Conservation (phyloP, 345 rosid genomes). For the Brassica cretica region DNA sequence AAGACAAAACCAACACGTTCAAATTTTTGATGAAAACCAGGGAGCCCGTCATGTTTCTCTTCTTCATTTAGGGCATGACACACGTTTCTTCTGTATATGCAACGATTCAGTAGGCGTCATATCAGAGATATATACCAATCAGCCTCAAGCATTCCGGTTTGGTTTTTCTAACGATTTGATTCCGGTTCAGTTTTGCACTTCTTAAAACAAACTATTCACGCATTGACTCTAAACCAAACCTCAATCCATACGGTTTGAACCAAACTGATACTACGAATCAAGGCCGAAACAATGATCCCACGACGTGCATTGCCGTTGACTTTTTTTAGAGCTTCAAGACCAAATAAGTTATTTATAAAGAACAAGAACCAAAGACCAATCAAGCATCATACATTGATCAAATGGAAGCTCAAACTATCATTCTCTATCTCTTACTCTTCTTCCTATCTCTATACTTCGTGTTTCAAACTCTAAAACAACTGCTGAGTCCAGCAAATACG, state of each 20-base stretch:
- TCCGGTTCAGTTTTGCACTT: background rate
- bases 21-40: background rate
- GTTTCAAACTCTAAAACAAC: conserved; percentile 8
- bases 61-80: no score
- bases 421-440: conserved; percentile 16
- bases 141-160: background rate
- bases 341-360: background rate
- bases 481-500: background rate
- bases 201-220: background rate
- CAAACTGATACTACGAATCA: background rate
- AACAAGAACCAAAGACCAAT: background rate
- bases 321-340: background rate
- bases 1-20: conserved; percentile 1
- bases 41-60: background rate
- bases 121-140: background rate
- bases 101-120: background rate
- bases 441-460: conserved; percentile 24
- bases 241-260: background rate
- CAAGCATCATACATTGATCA: background rate
- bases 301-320: conserved; percentile 11
- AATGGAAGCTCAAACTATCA: conserved; percentile 12
- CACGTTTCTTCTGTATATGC: no score
- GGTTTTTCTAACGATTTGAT: background rate
- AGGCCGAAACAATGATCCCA: background rate
- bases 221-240: conserved; percentile 1